Percentiles rank a stretch among this genome's conserved stretches.
Conservation (phyloP, 306 rosid species). For the Cicer judaicum region DNA sequence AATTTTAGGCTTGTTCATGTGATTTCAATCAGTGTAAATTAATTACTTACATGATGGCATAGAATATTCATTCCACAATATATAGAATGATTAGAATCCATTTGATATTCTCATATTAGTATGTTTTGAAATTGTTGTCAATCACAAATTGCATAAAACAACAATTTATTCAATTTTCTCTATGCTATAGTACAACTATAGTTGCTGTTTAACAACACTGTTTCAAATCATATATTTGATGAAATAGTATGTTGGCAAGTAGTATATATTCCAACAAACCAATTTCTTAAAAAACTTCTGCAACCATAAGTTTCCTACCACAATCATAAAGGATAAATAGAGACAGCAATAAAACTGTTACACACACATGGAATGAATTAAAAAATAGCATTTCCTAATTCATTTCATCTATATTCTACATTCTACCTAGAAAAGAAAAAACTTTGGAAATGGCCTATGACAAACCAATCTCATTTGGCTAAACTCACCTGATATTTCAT, state of each 20-base stretch:
- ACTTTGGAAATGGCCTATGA: constrained; percentile 52
- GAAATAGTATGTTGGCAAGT: no score
- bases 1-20: constrained; percentile 43
- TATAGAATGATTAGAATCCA: constrained; percentile 46
- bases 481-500: constrained; percentile 42
- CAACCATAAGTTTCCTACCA: constrained; percentile 14
- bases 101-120: constrained; percentile 39
- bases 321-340: neutral
- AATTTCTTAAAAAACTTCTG: neutral
- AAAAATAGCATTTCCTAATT: neutral
- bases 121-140: neutral
- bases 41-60: constrained; percentile 47
- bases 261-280: neutral
- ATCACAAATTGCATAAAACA: no score
- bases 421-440: constrained; percentile 35
- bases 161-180: no score
- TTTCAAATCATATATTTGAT: no score
- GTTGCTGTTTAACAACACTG: no score
- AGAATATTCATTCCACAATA: constrained; percentile 52
- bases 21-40: constrained; percentile 57
- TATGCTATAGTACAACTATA: no score
- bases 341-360: neutral
- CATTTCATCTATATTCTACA: constrained; percentile 27
- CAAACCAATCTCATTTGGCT: constrained; percentile 47
- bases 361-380: constrained; percentile 24